A percentile compares a stretch with the other conserved stretches of the same genome.
phyloP scores from a whole-genome alignment of 2,329 filamentous ascomycete species.

The Cordyceps fumosorosea region DNA sequence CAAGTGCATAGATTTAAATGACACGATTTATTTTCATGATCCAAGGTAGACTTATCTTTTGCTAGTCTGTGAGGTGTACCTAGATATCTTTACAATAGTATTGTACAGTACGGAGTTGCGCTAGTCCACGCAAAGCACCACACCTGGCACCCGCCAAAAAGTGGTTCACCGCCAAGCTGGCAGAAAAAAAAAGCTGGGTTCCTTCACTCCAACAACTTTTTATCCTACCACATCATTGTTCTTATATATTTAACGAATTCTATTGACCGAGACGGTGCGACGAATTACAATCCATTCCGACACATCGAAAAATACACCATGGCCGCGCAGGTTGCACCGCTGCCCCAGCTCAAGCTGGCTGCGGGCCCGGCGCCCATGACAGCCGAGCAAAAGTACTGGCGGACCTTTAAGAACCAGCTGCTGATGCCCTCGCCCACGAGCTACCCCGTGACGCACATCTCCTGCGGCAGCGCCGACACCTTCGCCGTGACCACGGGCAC shows the following conservation, averaged over 20 bases:
- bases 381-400: constrained; percentile 94
- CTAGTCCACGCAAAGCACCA: no score
- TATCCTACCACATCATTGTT: background rate
- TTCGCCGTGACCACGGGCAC: constrained; percentile 95
- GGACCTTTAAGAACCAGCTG: constrained; percentile 84
- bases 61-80: background rate
- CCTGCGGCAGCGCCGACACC: constrained; percentile 54
- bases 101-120: no score
- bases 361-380: constrained; percentile 77
- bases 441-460: constrained; percentile 86
- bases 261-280: background rate
- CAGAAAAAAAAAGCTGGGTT: constrained; percentile 22
- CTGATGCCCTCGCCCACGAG: constrained; percentile 86
- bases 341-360: constrained; percentile 76
- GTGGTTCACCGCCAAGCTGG: constrained; percentile 10
- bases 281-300: background rate
- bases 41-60: background rate
- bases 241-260: background rate
- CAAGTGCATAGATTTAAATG: background rate
- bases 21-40: background rate
- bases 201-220: background rate
- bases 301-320: constrained; percentile 40
- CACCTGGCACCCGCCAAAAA: background rate
- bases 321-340: constrained; percentile 78
- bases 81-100: background rate